Base-by-base conservation (phyloP, 305 asterid species). In the Fraxinus platypoda region DNA sequence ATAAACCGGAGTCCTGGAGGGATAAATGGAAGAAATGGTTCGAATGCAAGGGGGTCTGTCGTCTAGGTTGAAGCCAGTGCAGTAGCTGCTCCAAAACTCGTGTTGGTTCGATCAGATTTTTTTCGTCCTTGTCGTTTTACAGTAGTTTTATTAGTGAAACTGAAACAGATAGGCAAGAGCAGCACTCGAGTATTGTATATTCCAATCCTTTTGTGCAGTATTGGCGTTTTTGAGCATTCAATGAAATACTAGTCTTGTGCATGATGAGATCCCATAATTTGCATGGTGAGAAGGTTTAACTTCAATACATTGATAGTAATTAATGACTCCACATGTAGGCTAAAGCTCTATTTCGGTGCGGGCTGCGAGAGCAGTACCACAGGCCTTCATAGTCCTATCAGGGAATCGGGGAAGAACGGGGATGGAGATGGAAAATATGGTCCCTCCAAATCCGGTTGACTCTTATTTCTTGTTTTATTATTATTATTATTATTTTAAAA, bases 11-110 rank as follows among this genome's bases (percentile, higher is more conserved):
- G 81, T 4, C 43, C 82, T 8, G 88, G 79, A 5, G 83, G 83
- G 25, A 87, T 41, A 35, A 83, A 31, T 43, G 86, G 83, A 82
- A 88, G 89, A 82, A 74, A 79, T 81, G 81, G 82, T 57, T 86
- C 85, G 80, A 86, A 89, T 79, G 85, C 89, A 91, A 1, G 83
- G 87, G 84, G 91, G 91, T 85, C 89, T 86, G 31, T 84, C 41
- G 2, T 86, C 92, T 23, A 86, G 92, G 78, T 83, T 87, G 12
- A 86, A 90, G 79, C 92, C 92, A 80, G 85, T 81, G 57, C 82
- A 84, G 87, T 72, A 15, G 33, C 38, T 49, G 31, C 30, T 79
- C 37, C 74, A 77, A 9, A 17, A 6, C 8, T 21, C 0, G 30
- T 21, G 30, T 21, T 59, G 31, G 25, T 62, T n/a, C 15, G 6